A percentile compares a stretch with the other conserved stretches of the same genome.
Evolutionary conservation across 148 eudicot species (phyloP).

Genomic region (Polygonum aviculare): DNA sequence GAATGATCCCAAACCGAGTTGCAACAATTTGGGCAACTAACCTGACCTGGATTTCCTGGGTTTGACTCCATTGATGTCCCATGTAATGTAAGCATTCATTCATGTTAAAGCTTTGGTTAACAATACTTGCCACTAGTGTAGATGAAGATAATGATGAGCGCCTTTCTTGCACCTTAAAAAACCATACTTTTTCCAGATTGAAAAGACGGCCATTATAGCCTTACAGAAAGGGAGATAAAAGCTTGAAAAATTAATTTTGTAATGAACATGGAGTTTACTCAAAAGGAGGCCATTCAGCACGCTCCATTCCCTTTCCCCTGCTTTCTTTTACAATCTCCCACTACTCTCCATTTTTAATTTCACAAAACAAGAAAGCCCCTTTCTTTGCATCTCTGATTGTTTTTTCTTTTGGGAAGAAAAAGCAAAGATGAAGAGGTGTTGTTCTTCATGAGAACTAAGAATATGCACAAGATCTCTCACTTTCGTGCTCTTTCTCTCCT

Average conservation of each 20-base stretch:
- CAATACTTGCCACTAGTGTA: not conserved
- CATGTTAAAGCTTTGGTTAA: not conserved
- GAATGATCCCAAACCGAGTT: not conserved
- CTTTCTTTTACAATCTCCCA: not conserved
- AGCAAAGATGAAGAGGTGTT: constrained; percentile 6
- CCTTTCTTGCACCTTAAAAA: constrained; percentile 1
- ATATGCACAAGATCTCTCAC: not conserved
- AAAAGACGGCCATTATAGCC: not conserved
- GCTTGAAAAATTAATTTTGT: not conserved
- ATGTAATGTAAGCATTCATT: not conserved
- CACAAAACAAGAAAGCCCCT: not conserved
- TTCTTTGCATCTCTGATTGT: not conserved
- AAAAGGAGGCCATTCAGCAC: not conserved
- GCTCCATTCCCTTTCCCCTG: not conserved
- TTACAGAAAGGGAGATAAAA: constrained; percentile 1
- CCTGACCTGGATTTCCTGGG: not conserved
- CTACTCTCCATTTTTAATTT: not conserved
- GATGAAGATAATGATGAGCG: constrained; percentile 2
- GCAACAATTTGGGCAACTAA: not conserved
- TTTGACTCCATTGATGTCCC: not conserved
- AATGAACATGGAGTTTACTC: constrained; percentile 3
- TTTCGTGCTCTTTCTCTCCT: not conserved
- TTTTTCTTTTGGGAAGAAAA: not conserved
- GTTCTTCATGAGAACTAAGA: constrained; percentile 3
- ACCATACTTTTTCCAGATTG: not conserved